These are phyloP conservation scores for Nigrograna mackinnonii DNA, from an alignment of 2,329 filamentous ascomycete genomes.

Conservation along the genomic window DNA sequence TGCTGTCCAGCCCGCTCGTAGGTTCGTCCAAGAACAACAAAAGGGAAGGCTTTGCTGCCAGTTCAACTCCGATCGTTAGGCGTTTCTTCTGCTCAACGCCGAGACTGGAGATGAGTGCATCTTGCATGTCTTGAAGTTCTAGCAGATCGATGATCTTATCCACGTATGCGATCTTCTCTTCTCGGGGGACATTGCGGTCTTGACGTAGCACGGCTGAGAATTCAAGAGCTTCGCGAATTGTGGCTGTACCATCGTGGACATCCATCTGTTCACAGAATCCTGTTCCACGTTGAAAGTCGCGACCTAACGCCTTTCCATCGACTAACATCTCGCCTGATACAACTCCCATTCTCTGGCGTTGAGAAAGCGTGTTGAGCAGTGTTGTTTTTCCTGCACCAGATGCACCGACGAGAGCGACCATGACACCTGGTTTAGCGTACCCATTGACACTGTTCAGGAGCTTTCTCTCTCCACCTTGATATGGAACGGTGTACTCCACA, in stretches of 20 bases:
- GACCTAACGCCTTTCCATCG: conserved; percentile 64
- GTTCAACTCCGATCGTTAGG: conserved; percentile 73
- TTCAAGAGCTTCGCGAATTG: conserved; percentile 69
- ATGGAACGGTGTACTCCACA: conserved; percentile 71
- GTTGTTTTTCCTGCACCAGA: conserved; percentile 85
- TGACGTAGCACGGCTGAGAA: conserved; percentile 71
- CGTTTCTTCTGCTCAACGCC: conserved; percentile 73
- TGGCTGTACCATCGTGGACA: conserved; percentile 69
- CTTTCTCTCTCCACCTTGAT: conserved; percentile 63
- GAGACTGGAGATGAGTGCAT: conserved; percentile 67
- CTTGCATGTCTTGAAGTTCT: conserved; percentile 67
- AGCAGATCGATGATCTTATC: conserved; percentile 68
- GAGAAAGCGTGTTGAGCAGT: conserved; percentile 75
- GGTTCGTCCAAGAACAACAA: conserved; percentile 75
- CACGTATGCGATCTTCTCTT: conserved; percentile 69
- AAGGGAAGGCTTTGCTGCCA: conserved; percentile 63
- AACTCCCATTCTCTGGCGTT: conserved; percentile 69
- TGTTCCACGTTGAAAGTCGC: conserved; percentile 69
- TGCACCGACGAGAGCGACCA: conserved; percentile 82
- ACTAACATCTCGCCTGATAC: conserved; percentile 73
- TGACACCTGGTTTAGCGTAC: conserved; percentile 77
- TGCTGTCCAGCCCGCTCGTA: conserved; percentile 70
- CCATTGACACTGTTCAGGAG: conserved; percentile 73
- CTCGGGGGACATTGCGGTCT: conserved; percentile 54
- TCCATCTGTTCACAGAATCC: conserved; percentile 76